Evolutionary conservation across 164 flowering plant species (phyloP).

Genomic region (Aristolochia fimbriata): DNA sequence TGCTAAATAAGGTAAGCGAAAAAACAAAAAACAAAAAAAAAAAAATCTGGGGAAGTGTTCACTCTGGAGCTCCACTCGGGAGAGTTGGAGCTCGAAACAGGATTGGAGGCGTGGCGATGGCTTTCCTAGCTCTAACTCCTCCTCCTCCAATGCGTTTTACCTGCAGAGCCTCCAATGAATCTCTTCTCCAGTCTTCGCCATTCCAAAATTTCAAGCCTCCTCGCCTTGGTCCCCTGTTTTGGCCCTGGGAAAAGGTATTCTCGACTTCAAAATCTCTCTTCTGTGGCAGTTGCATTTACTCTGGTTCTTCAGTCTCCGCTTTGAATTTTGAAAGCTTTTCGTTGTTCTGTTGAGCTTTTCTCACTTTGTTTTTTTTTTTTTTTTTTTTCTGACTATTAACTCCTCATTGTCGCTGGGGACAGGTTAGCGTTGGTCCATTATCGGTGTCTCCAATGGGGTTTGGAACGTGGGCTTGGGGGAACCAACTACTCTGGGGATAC

Average conservation of each 20-base stretch:
- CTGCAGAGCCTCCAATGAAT: constrained; percentile 16
- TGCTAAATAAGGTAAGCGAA: too few relatives aligned
- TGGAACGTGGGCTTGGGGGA: constrained; percentile 99
- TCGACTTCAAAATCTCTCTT: neutral
- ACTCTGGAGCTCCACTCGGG: too few relatives aligned
- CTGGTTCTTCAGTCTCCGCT: too few relatives aligned
- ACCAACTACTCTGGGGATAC: constrained; percentile 94
- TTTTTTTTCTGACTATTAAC: too few relatives aligned
- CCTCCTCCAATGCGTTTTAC: constrained; percentile 12
- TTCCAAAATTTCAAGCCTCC: constrained; percentile 29
- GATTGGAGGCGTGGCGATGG: constrained; percentile 11
- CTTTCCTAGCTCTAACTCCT: constrained; percentile 12
- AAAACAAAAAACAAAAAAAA: too few relatives aligned
- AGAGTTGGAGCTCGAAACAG: too few relatives aligned
- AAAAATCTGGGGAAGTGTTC: too few relatives aligned
- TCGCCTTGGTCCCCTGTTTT: constrained; percentile 26
- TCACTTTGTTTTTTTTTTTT: too few relatives aligned
- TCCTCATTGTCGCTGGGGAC: constrained; percentile 3
- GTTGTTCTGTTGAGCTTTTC: too few relatives aligned
- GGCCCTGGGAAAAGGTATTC: constrained; percentile 66
- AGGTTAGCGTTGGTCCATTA: constrained; percentile 77
- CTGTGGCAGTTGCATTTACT: too few relatives aligned
- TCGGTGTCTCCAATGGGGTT: constrained; percentile 94
- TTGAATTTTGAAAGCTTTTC: too few relatives aligned
- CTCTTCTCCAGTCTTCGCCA: constrained; percentile 12